Conservation (phyloP, 306 rosid genomes). For the Rosa rugosa region DNA sequence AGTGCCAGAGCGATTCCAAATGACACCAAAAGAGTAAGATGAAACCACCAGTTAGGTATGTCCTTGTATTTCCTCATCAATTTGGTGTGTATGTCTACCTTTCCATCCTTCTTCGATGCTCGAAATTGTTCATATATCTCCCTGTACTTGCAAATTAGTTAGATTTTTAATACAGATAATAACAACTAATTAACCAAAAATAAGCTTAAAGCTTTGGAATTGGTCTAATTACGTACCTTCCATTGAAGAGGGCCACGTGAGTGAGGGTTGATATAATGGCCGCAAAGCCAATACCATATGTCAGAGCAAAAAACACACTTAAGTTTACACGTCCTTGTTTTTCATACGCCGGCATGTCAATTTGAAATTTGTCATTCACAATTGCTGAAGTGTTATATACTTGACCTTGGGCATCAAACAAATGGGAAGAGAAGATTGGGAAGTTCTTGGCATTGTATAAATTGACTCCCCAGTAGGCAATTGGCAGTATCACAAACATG, state of each 20-base stretch:
- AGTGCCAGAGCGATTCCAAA: conserved; percentile 46
- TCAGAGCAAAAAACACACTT: conserved; percentile 63
- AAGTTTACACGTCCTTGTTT: conserved; percentile 54
- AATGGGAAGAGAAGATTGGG: conserved; percentile 36
- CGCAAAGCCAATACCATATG: conserved; percentile 82
- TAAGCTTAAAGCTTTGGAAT: not conserved
- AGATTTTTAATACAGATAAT: not conserved
- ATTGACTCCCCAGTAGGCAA: conserved; percentile 36
- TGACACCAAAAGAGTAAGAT: conserved; percentile 40
- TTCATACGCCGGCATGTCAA: conserved; percentile 30
- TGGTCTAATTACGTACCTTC: conserved; percentile 42
- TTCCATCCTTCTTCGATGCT: conserved; percentile 48
- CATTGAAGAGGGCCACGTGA: conserved; percentile 68
- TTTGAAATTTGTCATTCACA: conserved; percentile 55
- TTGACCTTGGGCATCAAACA: conserved; percentile 42
- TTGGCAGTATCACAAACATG: conserved; percentile 27
- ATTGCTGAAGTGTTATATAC: conserved; percentile 47
- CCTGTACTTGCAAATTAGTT: conserved; percentile 31
- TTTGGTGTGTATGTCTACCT: conserved; percentile 69
- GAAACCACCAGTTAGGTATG: conserved; percentile 87
- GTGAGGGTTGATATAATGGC: conserved; percentile 67
- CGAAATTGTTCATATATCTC: conserved; percentile 59
- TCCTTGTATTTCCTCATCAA: conserved; percentile 67
- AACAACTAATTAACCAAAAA: not conserved
- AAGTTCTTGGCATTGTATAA: conserved; percentile 30